Conservation (phyloP, 169 alveolate species). For the Plasmodium inui region DNA sequence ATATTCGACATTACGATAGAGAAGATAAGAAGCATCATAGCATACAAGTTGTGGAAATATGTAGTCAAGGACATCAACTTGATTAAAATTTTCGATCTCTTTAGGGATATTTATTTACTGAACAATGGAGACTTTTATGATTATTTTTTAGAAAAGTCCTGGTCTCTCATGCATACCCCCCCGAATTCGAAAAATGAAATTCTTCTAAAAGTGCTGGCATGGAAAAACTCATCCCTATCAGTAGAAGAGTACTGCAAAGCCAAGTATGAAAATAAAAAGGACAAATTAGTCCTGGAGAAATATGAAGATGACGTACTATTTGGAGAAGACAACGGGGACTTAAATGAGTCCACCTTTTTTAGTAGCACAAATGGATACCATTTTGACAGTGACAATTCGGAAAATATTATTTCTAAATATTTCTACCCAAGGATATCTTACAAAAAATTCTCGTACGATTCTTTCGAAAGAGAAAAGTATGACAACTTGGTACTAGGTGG, state of each 20-base stretch:
- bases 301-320: constrained; percentile 54
- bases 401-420: constrained; percentile 70
- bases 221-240: constrained; percentile 61
- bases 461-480: constrained; percentile 68
- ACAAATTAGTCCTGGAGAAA: constrained; percentile 54
- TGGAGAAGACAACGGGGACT: neutral
- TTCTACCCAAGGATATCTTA: constrained; percentile 74
- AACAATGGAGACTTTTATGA: constrained; percentile 78
- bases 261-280: constrained; percentile 67
- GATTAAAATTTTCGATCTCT: constrained; percentile 58
- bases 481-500: constrained; percentile 74
- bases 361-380: constrained; percentile 2
- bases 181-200: constrained; percentile 75
- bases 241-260: constrained; percentile 68
- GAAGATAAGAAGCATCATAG: constrained; percentile 77
- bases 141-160: constrained; percentile 78
- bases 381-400: constrained; percentile 52
- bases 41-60: constrained; percentile 79
- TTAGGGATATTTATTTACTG: constrained; percentile 79
- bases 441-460: constrained; percentile 70
- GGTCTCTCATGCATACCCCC: constrained; percentile 78
- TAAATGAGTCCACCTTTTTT: constrained; percentile 31
- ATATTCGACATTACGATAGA: constrained; percentile 78
- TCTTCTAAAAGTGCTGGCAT: constrained; percentile 62
- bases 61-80: constrained; percentile 77